Evolutionary conservation across 495 filamentous ascomycete genomes (phyloP).

Genomic region (Lasiosphaeria ovina): DNA sequence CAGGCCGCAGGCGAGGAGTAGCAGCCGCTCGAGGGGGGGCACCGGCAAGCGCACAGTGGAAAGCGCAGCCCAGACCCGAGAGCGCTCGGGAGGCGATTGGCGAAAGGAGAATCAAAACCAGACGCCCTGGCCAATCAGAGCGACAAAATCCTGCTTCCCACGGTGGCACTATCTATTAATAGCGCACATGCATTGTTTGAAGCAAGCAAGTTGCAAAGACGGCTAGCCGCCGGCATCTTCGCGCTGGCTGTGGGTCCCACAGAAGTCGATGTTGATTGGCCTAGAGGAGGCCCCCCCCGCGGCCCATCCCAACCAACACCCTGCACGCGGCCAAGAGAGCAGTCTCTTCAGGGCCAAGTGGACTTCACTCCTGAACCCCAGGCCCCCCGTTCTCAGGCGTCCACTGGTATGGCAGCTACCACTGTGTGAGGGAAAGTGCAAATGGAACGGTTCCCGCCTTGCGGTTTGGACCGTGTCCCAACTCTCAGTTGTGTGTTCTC

Average conservation of each 20-base stretch:
- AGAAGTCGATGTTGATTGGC: conserved; percentile 20
- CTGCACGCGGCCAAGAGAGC: conserved; percentile 25
- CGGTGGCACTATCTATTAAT: conserved; percentile 33
- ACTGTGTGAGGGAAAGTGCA: background rate
- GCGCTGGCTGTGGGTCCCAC: conserved; percentile 5
- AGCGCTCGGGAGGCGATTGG: conserved; percentile 12
- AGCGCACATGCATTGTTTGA: conserved; percentile 30
- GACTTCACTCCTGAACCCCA: conserved; percentile 9
- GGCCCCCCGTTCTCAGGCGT: background rate
- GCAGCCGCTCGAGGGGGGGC: conserved; percentile 10
- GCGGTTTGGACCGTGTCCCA: background rate
- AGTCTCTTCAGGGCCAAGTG: conserved; percentile 11
- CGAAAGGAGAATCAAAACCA: conserved; percentile 8
- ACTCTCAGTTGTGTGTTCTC: background rate
- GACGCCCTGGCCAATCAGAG: conserved; percentile 21
- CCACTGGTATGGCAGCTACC: background rate
- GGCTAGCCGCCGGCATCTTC: conserved; percentile 30
- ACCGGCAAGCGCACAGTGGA: background rate
- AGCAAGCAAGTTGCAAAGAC: conserved; percentile 27
- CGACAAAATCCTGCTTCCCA: conserved; percentile 24
- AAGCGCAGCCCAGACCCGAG: background rate
- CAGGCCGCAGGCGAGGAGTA: background rate
- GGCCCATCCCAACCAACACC: conserved; percentile 22
- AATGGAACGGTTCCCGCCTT: background rate
- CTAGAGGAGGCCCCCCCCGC: conserved; percentile 13